Conservation (phyloP, 176 grass and related monocot genomes). For the Elaeis guineensis region DNA sequence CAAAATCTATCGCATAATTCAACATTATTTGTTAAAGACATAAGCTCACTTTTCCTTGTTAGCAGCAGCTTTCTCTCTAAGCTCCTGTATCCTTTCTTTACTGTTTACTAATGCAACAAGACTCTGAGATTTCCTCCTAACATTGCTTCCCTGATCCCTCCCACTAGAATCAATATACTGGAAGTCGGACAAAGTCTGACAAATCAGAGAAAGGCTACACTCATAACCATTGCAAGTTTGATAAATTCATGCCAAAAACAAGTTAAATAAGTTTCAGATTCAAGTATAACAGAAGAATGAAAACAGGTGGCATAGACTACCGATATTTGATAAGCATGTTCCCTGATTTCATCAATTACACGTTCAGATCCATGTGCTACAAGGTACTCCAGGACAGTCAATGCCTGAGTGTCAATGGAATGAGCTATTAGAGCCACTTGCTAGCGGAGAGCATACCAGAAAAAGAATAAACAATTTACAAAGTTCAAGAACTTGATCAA, state of each 20-base stretch:
- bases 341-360: constrained; percentile 92
- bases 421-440: background rate
- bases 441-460: too few relatives aligned
- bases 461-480: too few relatives aligned
- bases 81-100: constrained; percentile 95
- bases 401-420: constrained; percentile 36
- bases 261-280: background rate
- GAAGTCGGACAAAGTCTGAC: constrained; percentile 85
- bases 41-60: constrained; percentile 77
- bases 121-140: constrained; percentile 83
- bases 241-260: background rate
- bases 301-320: constrained; percentile 24
- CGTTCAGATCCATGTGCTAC: constrained; percentile 83
- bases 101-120: constrained; percentile 91
- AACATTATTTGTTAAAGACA: background rate
- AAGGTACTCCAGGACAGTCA: constrained; percentile 91
- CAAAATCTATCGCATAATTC: background rate
- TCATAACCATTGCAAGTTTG: background rate
- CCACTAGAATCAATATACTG: constrained; percentile 96
- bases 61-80: constrained; percentile 79
- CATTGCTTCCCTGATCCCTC: constrained; percentile 93
- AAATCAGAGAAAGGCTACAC: constrained; percentile 10
- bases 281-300: background rate
- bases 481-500: too few relatives aligned
- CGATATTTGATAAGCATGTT: constrained; percentile 96